Conservation (phyloP, 768 basidiomycete species). For the Bullera alba region DNA sequence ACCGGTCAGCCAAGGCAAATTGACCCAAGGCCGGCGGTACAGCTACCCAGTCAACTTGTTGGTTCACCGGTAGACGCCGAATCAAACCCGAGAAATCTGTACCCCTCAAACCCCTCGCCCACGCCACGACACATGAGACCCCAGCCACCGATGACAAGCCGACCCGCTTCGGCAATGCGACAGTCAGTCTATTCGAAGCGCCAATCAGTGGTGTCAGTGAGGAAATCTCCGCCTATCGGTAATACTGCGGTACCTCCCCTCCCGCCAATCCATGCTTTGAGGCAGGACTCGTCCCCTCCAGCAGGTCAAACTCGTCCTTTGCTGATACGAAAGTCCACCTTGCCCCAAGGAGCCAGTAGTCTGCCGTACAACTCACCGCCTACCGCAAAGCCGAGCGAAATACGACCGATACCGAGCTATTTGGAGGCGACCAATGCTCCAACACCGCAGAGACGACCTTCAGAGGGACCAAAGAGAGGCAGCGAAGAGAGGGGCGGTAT, state of each 20-base stretch:
- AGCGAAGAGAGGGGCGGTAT: neutral
- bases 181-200: neutral
- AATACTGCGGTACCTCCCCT: neutral
- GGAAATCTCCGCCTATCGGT: neutral
- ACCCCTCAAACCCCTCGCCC: neutral
- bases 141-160: neutral
- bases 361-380: no score
- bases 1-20: neutral
- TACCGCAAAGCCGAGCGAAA: no score
- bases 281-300: neutral
- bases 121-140: neutral
- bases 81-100: neutral
- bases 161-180: neutral
- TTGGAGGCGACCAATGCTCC: neutral
- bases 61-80: neutral
- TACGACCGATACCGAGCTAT: neutral
- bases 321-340: neutral
- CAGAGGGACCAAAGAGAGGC: neutral
- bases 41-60: neutral
- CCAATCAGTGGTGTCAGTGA: neutral
- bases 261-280: neutral
- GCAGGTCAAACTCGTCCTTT: neutral
- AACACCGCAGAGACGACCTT: neutral
- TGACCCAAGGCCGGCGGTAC: neutral
- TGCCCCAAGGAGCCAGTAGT: no score